phyloP scores from a whole-genome alignment of 345 rosid species.

The Salix brachista region DNA sequence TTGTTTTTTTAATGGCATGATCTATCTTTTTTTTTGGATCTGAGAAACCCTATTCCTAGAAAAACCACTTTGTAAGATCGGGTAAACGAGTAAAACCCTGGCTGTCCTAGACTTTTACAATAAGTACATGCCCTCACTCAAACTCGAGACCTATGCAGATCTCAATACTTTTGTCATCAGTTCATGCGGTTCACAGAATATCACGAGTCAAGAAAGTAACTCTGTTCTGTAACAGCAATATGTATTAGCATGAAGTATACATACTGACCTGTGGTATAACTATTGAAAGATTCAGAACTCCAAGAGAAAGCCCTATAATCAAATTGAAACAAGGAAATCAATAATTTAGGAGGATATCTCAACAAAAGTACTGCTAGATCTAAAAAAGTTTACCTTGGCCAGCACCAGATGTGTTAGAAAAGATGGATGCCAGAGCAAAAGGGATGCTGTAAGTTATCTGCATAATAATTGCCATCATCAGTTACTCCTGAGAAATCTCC shows the following conservation, averaged over 20 bases:
- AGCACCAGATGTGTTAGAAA: slow-evolving; percentile 47
- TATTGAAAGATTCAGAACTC: slow-evolving; percentile 72
- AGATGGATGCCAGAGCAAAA: slow-evolving; percentile 89
- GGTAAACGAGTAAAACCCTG: rapidly evolving
- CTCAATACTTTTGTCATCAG: no score
- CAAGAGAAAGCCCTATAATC: slow-evolving; percentile 67
- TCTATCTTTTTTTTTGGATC: no score
- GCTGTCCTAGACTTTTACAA: rapidly evolving
- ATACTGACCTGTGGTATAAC: slow-evolving; percentile 69
- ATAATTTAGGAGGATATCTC: background rate
- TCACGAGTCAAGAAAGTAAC: no score
- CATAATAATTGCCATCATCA: background rate
- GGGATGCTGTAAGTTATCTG: slow-evolving; percentile 84
- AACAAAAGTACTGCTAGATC: background rate
- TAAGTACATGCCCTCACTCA: rapidly evolving
- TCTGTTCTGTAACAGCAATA: no score
- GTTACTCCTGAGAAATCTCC: background rate
- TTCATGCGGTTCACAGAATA: no score
- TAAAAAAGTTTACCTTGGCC: slow-evolving; percentile 64
- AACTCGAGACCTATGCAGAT: no score
- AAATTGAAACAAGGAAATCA: background rate
- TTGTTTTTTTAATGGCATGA: no score
- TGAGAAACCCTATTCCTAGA: no score
- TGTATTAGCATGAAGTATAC: background rate
- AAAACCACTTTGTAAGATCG: no score